Evolutionary conservation across 2,329 filamentous ascomycete genomes (phyloP).

Genomic region (Davidsoniella neocaledoniae): DNA sequence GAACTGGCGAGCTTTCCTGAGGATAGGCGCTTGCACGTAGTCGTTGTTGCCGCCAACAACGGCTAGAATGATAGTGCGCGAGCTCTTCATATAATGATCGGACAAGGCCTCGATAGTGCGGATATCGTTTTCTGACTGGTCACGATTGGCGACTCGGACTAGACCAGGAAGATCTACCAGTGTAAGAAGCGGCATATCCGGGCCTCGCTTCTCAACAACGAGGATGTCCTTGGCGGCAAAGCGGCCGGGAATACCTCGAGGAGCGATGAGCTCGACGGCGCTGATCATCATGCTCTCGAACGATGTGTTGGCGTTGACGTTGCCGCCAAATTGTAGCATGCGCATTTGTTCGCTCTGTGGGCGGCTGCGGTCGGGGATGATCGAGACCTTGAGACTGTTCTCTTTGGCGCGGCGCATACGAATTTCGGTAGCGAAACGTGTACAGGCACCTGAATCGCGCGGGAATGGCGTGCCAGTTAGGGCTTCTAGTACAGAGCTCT

Average conservation of each 20-base stretch:
- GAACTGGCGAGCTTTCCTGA: conserved; percentile 33
- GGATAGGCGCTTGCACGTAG: conserved; percentile 34
- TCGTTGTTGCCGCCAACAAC: conserved; percentile 39
- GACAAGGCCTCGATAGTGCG: conserved; percentile 34
- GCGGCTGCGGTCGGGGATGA: conserved; percentile 36
- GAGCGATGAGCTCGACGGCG: conserved; percentile 34
- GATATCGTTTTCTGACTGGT: conserved; percentile 36
- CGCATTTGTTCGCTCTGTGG: conserved; percentile 29
- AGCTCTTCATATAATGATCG: conserved; percentile 38
- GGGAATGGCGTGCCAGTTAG: conserved; percentile 46
- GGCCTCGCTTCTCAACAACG: conserved; percentile 41
- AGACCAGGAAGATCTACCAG: conserved; percentile 46
- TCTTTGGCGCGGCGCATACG: conserved; percentile 32
- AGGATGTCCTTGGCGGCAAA: conserved; percentile 37
- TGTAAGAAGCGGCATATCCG: conserved; percentile 41
- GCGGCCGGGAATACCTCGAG: conserved; percentile 30
- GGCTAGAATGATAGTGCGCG: conserved; percentile 37
- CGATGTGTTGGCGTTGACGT: conserved; percentile 26
- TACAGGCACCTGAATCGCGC: conserved; percentile 41
- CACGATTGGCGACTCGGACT: conserved; percentile 34
- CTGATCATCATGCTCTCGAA: conserved; percentile 35
- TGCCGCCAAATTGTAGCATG: conserved; percentile 31
- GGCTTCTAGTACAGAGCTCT: conserved; percentile 47
- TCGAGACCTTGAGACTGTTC: conserved; percentile 30
- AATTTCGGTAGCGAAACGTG: conserved; percentile 44